These are phyloP conservation scores for Aegilops tauschii DNA, from an alignment of 176 grass and related monocot species.

Conservation along the genomic window DNA sequence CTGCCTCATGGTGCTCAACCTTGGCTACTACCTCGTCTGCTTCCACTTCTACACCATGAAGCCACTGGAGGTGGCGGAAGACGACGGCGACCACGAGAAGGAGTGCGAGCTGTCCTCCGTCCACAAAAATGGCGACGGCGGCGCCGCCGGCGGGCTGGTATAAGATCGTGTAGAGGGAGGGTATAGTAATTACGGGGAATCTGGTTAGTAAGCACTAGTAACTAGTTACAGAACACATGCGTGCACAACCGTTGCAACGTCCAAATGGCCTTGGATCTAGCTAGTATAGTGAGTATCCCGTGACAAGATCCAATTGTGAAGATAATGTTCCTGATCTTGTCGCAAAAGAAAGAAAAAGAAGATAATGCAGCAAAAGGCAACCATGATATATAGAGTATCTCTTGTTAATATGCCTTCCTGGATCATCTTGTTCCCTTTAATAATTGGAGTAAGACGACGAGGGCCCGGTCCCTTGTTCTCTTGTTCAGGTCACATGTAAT, in stretches of 20 bases:
- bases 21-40: conserved; percentile 56
- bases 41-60: conserved; percentile 72
- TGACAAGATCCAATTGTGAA: not conserved
- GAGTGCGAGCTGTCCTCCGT: conserved; percentile 31
- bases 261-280: not conserved
- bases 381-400: not conserved
- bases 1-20: conserved; percentile 58
- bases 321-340: not conserved
- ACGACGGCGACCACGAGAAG: not conserved
- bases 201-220: not conserved
- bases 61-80: conserved; percentile 34
- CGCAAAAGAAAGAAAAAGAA: not conserved
- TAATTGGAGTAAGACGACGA: not conserved
- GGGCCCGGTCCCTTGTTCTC: not conserved
- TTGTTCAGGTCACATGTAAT: not conserved
- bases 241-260: not conserved
- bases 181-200: not conserved
- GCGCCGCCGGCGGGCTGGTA: not conserved
- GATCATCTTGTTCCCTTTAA: not conserved
- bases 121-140: conserved; percentile 6
- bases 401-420: not conserved
- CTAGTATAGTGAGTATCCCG: not conserved
- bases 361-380: not conserved
- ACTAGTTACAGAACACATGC: not conserved
- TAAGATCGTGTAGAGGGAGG: not conserved